Conservation (phyloP, 2,329 filamentous ascomycete genomes). For the Penicillium sp. region DNA sequence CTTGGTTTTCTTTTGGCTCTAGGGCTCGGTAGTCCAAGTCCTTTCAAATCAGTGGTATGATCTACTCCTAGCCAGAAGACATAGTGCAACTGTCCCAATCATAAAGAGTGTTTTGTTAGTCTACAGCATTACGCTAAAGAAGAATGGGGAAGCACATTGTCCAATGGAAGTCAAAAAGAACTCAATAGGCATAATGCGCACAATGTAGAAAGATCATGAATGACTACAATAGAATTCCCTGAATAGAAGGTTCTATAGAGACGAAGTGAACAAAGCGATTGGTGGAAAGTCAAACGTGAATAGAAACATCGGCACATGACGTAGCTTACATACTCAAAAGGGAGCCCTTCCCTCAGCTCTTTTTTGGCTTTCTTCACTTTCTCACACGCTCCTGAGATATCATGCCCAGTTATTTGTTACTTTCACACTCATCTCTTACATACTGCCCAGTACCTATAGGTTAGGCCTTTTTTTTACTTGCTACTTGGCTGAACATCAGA, state of each 20-base stretch:
- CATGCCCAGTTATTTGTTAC: slow-evolving; percentile 13
- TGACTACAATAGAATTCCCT: no score
- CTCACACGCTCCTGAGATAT: slow-evolving; percentile 9
- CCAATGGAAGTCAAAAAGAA: no score
- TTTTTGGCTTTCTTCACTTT: slow-evolving; percentile 6
- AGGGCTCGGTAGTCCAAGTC: no score
- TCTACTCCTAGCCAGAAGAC: no score
- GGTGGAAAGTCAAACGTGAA: neutral
- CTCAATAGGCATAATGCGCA: no score
- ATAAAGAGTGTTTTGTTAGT: no score
- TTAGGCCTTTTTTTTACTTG: slow-evolving; percentile 8
- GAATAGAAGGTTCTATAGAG: neutral
- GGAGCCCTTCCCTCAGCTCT: neutral
- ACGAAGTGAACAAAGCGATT: neutral
- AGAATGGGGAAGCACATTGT: no score
- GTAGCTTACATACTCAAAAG: neutral
- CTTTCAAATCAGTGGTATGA: no score
- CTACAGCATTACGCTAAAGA: no score
- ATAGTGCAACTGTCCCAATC: no score
- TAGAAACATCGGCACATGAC: neutral
- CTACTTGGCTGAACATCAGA: neutral
- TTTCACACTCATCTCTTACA: slow-evolving; percentile 12
- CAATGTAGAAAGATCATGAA: no score
- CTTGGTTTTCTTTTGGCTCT: no score
- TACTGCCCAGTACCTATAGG: slow-evolving; percentile 24